Percentiles rank a stretch among this genome's conserved stretches.
Evolutionary conservation across 148 eudicot species (phyloP).

Genomic region (Cornus kousa): DNA sequence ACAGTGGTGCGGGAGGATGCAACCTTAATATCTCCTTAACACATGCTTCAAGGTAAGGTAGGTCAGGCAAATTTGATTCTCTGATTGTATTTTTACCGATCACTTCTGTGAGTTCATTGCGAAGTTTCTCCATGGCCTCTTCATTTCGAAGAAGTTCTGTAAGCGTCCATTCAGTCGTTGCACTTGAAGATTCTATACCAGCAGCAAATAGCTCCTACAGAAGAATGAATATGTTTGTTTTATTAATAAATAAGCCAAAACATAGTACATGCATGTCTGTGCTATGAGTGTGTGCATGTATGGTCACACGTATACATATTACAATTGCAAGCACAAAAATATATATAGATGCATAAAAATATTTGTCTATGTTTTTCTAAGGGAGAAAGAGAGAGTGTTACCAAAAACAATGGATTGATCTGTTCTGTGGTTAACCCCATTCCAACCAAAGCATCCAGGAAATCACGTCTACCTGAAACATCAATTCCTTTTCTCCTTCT

Average conservation of each 20-base stretch:
- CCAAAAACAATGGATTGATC: conserved; percentile 7
- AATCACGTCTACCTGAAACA: conserved; percentile 3
- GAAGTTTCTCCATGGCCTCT: not conserved
- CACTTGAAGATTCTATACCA: not conserved
- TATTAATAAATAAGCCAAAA: too few relatives aligned
- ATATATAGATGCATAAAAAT: too few relatives aligned
- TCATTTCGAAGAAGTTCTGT: not conserved
- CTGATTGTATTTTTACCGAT: too few relatives aligned
- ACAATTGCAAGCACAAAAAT: too few relatives aligned
- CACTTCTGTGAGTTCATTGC: not conserved
- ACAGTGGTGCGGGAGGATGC: not conserved
- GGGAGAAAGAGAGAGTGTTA: not conserved
- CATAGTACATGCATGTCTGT: too few relatives aligned
- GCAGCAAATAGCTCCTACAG: not conserved
- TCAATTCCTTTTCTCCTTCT: not conserved
- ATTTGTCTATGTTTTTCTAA: too few relatives aligned
- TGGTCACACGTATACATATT: too few relatives aligned
- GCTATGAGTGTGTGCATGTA: too few relatives aligned
- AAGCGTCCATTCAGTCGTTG: too few relatives aligned
- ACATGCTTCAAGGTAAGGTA: not conserved
- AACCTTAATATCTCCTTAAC: not conserved
- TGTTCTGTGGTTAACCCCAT: conserved; percentile 6
- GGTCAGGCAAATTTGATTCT: not conserved
- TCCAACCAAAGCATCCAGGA: conserved; percentile 15
- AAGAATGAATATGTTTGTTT: too few relatives aligned